Percentiles rank a stretch among this genome's conserved stretches.
Evolutionary conservation across 2,329 filamentous ascomycete species (phyloP).

Genomic region (Aspergillus sergii): DNA sequence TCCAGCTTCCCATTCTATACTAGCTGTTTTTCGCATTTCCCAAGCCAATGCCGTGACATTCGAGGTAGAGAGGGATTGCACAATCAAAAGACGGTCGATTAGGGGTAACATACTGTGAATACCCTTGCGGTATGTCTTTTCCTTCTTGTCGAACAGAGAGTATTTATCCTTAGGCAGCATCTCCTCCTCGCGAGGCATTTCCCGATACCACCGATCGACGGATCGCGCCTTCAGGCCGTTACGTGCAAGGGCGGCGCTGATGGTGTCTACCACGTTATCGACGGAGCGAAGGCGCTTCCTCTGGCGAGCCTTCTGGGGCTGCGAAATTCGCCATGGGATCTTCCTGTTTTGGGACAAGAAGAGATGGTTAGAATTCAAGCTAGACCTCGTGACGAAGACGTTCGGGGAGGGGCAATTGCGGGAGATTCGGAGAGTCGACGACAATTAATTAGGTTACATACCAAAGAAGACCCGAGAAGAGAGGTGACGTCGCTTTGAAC

Average conservation of each 20-base stretch:
- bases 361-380: conserved; percentile 18
- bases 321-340: conserved; percentile 92
- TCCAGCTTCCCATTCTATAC: neutral
- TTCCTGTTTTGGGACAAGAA: conserved; percentile 63
- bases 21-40: neutral
- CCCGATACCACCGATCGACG: conserved; percentile 85
- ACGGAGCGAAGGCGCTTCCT: conserved; percentile 80
- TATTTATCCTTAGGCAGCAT: conserved; percentile 98
- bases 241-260: conserved; percentile 76
- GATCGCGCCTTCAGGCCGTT: conserved; percentile 70
- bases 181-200: conserved; percentile 94
- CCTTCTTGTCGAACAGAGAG: conserved; percentile 95
- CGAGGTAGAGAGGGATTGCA: neutral
- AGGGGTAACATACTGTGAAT: conserved; percentile 73
- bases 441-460: conserved; percentile 42
- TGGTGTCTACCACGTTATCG: conserved; percentile 80
- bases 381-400: conserved; percentile 12
- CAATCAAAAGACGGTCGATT: neutral
- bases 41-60: neutral
- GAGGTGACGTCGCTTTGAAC: conserved; percentile 79
- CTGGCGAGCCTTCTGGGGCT: conserved; percentile 86
- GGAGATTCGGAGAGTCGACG: neutral
- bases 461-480: conserved; percentile 83
- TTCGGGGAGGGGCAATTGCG: neutral
- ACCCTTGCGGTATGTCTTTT: conserved; percentile 92